Evolutionary conservation across 805 yeast species (phyloP), one percentile per base, ranked within the genome.

Genomic region (Metschnikowia dekortorum): DNA sequence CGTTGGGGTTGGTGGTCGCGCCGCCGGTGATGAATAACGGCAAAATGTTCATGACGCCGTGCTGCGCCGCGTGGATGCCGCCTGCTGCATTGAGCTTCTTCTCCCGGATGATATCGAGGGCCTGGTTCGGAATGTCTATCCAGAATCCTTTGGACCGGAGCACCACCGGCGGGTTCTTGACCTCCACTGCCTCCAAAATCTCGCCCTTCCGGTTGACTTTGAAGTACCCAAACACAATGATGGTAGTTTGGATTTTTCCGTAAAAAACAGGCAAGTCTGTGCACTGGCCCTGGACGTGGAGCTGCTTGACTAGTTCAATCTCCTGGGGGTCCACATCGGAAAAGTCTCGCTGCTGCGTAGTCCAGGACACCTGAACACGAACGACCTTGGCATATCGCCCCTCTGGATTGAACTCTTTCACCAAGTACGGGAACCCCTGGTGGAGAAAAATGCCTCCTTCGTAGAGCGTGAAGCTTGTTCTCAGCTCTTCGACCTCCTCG

Each of bases 51-150:
- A 94, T 84, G 1, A 94, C 70, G 0, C 89, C 89, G 71, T 94
- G 99, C 56, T 90, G 92, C 0, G 96, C 96, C 1, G 95, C 97
- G 69, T 94, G 99, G n/a, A 94, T 88, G 0, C 94, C 96, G 5
- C 88, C 99, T 0, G 98, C 92, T 1, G 84, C 70, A 50, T 80
- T 86, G 41, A 94, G 68, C 1, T 72, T 59, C 56, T 89, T 89
- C 3, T 63, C 65, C 3, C 73, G 68, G 32, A 92, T 73, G 2
- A 82, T 53, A 1, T 82, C 82, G 11, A 91, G 61, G 0, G 89
- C 87, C n/a, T 61, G 60, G 3, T 66, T 62, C 0, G 97, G 96
- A 1, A 94, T 76, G 64, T 94, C 96, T 6, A 94, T 78, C 98
- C 98, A 94, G 34, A 92, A 74, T 0, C 99, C 99, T 54, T 86